Percentiles rank a stretch among this genome's conserved stretches.
These are phyloP conservation scores for Asterochloris erici DNA, from an alignment of 139 green algal genomes.

Conservation along the genomic window DNA sequence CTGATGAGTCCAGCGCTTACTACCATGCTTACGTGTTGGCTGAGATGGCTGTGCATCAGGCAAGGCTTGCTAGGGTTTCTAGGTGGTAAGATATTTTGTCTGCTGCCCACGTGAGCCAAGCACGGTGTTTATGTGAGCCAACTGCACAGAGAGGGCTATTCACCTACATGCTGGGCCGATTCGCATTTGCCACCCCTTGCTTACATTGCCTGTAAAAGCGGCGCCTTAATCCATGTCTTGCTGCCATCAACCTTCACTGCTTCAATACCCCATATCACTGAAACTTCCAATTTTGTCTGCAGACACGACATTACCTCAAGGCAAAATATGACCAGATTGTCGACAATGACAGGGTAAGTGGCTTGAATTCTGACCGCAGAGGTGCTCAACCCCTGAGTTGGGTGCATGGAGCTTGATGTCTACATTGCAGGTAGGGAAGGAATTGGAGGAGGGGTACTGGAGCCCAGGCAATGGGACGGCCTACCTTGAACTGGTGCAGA, in stretches of 20 bases:
- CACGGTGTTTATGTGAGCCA: too few relatives aligned
- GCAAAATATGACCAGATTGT: slow-evolving; percentile 41
- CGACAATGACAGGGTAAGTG: slow-evolving; percentile 49
- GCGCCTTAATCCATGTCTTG: too few relatives aligned
- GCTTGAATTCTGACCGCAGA: slow-evolving; percentile 30
- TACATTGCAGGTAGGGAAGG: slow-evolving; percentile 28
- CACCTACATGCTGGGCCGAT: too few relatives aligned
- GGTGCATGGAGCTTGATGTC: background rate
- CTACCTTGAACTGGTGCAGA: slow-evolving; percentile 68
- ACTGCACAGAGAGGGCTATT: too few relatives aligned
- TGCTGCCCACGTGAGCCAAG: too few relatives aligned
- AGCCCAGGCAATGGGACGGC: slow-evolving; percentile 58
- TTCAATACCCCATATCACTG: background rate
- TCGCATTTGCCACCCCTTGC: too few relatives aligned
- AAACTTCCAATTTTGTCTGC: slow-evolving; percentile 23
- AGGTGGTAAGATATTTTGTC: background rate
- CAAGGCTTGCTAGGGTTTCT: background rate
- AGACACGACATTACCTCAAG: slow-evolving; percentile 70
- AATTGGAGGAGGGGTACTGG: slow-evolving; percentile 55
- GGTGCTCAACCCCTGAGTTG: background rate
- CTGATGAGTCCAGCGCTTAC: slow-evolving; percentile 69
- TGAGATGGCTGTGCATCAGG: slow-evolving; percentile 30
- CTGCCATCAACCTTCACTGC: too few relatives aligned
- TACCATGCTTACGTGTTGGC: slow-evolving; percentile 66
- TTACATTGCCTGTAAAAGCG: too few relatives aligned